Conservation (phyloP, 2,329 filamentous ascomycete genomes). For the Diplodia sapinea region DNA sequence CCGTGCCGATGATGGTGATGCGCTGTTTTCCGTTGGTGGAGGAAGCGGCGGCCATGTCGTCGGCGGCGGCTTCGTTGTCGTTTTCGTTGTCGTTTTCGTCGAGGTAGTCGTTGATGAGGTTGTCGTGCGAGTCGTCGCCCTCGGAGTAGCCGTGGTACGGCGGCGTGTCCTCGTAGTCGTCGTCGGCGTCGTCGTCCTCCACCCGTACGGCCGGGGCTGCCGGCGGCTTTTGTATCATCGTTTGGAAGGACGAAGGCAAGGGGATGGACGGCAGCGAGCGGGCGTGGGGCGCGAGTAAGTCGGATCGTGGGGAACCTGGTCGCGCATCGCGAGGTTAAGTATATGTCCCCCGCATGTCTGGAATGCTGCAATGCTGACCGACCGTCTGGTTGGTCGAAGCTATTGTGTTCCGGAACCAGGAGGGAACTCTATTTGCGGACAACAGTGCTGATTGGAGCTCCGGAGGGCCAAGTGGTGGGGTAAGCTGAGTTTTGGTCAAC, state of each 20-base stretch:
- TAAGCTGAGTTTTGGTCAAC: conserved; percentile 5
- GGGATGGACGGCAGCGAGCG: background rate
- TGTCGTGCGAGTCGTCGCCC: background rate
- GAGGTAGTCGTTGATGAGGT: conserved; percentile 15
- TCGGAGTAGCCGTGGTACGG: background rate
- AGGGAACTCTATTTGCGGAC: conserved; percentile 4
- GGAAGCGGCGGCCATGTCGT: background rate
- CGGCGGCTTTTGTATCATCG: conserved; percentile 4
- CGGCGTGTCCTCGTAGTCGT: background rate
- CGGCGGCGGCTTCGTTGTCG: no score
- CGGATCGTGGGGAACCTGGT: conserved; percentile 24
- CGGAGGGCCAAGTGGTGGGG: background rate
- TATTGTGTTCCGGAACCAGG: conserved; percentile 6
- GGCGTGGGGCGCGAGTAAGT: conserved; percentile 4
- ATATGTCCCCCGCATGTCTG: conserved; percentile 11
- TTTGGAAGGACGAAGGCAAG: background rate
- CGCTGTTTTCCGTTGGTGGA: conserved; percentile 8
- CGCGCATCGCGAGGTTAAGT: conserved; percentile 6
- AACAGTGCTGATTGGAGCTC: background rate
- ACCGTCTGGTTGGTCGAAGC: background rate
- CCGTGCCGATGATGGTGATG: conserved; percentile 48
- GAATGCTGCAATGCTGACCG: background rate
- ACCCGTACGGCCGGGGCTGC: background rate
- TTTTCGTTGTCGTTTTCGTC: conserved; percentile 2
- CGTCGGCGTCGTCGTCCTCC: background rate